phyloP scores from a whole-genome alignment of 495 filamentous ascomycete genomes.

The Aspergillus avenaceus region DNA sequence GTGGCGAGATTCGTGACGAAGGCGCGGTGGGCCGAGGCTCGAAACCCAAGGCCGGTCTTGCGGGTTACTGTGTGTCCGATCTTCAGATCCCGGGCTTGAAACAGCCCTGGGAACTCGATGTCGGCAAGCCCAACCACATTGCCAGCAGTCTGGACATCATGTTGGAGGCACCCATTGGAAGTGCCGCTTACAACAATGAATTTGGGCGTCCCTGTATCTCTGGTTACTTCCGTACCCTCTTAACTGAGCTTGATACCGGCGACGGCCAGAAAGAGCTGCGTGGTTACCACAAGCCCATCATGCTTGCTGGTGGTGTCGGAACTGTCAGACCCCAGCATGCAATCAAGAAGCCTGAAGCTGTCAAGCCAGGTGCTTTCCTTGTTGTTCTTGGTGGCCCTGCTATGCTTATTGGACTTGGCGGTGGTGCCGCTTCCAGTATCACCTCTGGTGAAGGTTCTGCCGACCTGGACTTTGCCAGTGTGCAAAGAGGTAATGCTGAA shows the following conservation, averaged over 20 bases:
- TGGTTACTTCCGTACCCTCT: constrained; percentile 86
- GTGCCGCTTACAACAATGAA: constrained; percentile 94
- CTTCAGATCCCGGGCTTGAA: constrained; percentile 76
- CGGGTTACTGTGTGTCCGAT: constrained; percentile 92
- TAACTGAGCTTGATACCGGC: constrained; percentile 59
- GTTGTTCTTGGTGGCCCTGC: constrained; percentile 93
- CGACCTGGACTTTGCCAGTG: constrained; percentile 91
- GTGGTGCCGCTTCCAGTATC: constrained; percentile 89
- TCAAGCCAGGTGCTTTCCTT: constrained; percentile 77
- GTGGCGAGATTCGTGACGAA: constrained; percentile 93
- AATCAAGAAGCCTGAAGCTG: constrained; percentile 71
- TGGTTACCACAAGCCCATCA: constrained; percentile 98
- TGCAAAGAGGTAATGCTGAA: constrained; percentile 89
- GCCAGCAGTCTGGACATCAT: constrained; percentile 94
- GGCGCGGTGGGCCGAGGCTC: constrained; percentile 91
- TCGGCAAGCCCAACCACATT: constrained; percentile 87
- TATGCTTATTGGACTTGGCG: constrained; percentile 95
- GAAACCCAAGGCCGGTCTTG: constrained; percentile 85
- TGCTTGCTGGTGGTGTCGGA: constrained; percentile 95
- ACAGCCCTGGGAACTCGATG: constrained; percentile 85
- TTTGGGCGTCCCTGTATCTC: constrained; percentile 89
- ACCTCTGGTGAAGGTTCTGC: constrained; percentile 82
- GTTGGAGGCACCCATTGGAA: constrained; percentile 92
- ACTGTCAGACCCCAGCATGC: constrained; percentile 94
- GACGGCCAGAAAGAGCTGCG: constrained; percentile 65